Evolutionary conservation across 495 filamentous ascomycete genomes (phyloP), one percentile per base, ranked within the genome.

Genomic region (Neurospora terricola): DNA sequence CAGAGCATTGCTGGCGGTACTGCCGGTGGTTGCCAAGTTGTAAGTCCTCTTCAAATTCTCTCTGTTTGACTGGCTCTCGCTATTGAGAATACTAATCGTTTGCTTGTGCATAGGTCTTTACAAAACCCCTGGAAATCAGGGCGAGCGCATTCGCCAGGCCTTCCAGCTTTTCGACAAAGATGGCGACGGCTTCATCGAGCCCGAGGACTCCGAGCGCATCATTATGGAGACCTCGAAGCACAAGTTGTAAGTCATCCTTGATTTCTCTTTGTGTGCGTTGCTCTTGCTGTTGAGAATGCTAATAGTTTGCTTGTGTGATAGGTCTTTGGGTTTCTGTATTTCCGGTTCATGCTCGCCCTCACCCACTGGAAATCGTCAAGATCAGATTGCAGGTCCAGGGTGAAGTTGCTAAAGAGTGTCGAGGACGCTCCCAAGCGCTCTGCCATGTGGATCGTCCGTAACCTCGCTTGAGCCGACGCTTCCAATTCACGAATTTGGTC

Each of bases 41-140:
- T 97, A 90, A 86, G 91, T 90, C 73, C 69, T 70, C 23, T 36
- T 62, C 23, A 30, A 66, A 18, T n/a, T 30, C 42, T 69, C 34
- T 12, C 12, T 59, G 18, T 40, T 62, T 38, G 27, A 34, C 36
- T 38, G 36, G 68, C 10, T n/a, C 27, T 45, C 37, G 10, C 27
- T 12, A 3, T 16, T 16, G n/a, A 14, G 36, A 71, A 71, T 75
- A 68, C 74, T 80, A 66, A 76, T 72, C 73, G 40, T 66, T 27
- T 72, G 42, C 54, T 72, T 9, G 3, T 23, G 14, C 21, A 27
- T 77, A 96, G 93, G 88, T 97, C 73, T 97, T 97, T 83, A 97
- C 94, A 77, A 99, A 98, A 81, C 96, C 96, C 43, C 88, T 99
- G 12, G 96, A 99, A 82, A 99, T 99, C 95, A 98, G 82, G 95